Base-by-base conservation (phyloP, 371 early-diverging fungal genomes). In the Actinomortierella wolfii region DNA sequence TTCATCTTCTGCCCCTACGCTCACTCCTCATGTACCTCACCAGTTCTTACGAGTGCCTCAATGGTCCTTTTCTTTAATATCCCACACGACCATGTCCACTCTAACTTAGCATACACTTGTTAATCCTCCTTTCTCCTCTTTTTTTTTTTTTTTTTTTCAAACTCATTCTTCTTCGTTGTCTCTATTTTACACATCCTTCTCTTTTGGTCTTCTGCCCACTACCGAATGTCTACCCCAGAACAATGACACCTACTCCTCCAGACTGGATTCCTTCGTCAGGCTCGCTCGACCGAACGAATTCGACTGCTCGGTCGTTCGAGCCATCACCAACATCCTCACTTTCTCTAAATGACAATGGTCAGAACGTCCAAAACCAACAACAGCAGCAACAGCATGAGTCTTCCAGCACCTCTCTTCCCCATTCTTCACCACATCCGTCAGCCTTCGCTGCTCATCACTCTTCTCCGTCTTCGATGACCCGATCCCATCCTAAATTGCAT, bases 201-300 rank as follows among this genome's bases (percentile, higher is more conserved):
- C 45, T 29, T 15, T 21, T 28, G n/a, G n/a, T 24, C 43, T 17
- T 28, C 26, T 24, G 9, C 15, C 50, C 25, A 15, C 24, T 51
- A 21, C 40, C 61, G 24, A 21, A 24, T 58, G 40, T 34, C n/a
- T 13, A 43, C 51, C 17, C 45, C 45, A 15, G 8, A 45, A 5
- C 45, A 34, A 34, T 34, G 34, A 34, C 45, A 45, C 17, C 52
- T 29, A 28, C 6, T 40, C 23, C 34, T 11, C 34, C 34, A 34
- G 34, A 4, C 34, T 34, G 34, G 34, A 34, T 11, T 6, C 7
- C 34, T 6, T 34, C 11, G 34, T 34, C 34, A 11, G 34, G 34
- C 34, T 34, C 34, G 34, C 34, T 34, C 34, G 11, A 34, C 7
- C 34, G 34, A 11, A 6, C 34, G 34, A 34, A 34, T 34, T 34